Percentiles rank a stretch among this genome's conserved stretches.
Evolutionary conservation across 768 basidiomycete species (phyloP).

Genomic region (Phaffia tasmanica): DNA sequence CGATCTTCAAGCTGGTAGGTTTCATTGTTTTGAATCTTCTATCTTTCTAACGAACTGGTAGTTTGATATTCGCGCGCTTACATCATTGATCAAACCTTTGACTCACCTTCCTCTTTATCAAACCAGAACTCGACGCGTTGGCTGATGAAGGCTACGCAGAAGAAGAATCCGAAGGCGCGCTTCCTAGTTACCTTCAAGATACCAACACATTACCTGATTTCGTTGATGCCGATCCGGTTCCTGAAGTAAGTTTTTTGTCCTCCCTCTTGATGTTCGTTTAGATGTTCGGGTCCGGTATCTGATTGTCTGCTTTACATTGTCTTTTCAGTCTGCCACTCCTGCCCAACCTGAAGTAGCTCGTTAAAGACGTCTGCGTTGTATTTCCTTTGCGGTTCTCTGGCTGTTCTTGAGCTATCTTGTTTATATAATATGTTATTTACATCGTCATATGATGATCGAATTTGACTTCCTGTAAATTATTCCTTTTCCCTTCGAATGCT

Average conservation of each 20-base stretch:
- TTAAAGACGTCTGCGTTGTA: neutral
- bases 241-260: slow-evolving; percentile 37
- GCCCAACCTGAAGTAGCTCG: too few relatives aligned
- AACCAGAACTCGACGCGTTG: slow-evolving; percentile 79
- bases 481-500: too few relatives aligned
- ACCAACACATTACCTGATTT: slow-evolving; percentile 60
- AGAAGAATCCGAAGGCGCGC: slow-evolving; percentile 85
- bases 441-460: too few relatives aligned
- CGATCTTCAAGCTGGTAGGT: slow-evolving; percentile 82
- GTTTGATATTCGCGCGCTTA: slow-evolving; percentile 9
- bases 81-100: neutral
- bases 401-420: too few relatives aligned
- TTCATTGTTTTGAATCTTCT: slow-evolving; percentile 28
- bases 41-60: neutral
- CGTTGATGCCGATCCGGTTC: slow-evolving; percentile 73
- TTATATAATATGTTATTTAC: too few relatives aligned
- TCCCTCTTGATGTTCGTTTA: neutral
- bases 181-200: slow-evolving; percentile 62
- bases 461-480: too few relatives aligned
- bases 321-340: neutral
- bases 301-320: neutral
- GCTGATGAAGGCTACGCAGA: slow-evolving; percentile 67
- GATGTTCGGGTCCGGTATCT: too few relatives aligned
- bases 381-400: neutral
- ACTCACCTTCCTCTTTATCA: neutral